These are phyloP conservation scores for Saturnispora kantuleensis DNA, from an alignment of 805 yeast genomes.

Conservation along the genomic window DNA sequence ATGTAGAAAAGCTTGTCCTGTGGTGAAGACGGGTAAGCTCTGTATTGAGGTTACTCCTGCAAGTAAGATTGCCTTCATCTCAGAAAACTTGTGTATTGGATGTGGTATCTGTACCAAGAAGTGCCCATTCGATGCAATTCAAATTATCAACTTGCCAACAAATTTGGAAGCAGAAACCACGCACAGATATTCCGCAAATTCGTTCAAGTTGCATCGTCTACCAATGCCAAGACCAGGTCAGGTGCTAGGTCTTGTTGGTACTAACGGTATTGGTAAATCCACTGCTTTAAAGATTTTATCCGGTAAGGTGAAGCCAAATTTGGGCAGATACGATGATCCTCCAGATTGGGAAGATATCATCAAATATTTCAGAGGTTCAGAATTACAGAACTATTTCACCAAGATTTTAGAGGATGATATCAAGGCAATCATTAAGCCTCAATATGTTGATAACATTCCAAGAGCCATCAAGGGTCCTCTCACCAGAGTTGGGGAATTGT, in stretches of 20 bases:
- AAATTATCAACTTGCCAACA: conserved; percentile 92
- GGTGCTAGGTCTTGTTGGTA: conserved; percentile 94
- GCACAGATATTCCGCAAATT: conserved; percentile 95
- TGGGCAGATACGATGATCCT: conserved; percentile 90
- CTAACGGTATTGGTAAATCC: conserved; percentile 98
- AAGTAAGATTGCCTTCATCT: conserved; percentile 85
- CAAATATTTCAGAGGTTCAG: conserved; percentile 90
- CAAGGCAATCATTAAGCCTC: conserved; percentile 97
- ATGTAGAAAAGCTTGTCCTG: conserved; percentile 95
- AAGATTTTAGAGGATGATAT: conserved; percentile 88
- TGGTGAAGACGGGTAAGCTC: conserved; percentile 92
- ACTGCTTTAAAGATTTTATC: conserved; percentile 95
- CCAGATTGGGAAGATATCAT: conserved; percentile 96
- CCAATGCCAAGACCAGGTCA: conserved; percentile 99
- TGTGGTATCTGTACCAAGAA: conserved; percentile 99
- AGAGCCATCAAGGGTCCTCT: conserved; percentile 89
- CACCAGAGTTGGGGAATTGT: conserved; percentile 74
- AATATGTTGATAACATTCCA: conserved; percentile 95
- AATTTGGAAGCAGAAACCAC: conserved; percentile 88
- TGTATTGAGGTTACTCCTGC: conserved; percentile 94
- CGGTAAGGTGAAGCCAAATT: conserved; percentile 94
- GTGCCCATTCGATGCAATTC: conserved; percentile 97
- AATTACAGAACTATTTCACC: conserved; percentile 91
- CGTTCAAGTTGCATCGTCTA: conserved; percentile 91
- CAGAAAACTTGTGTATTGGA: conserved; percentile 92